These are phyloP conservation scores for Candida andamanensis DNA, from an alignment of 805 yeast species.

Conservation along the genomic window DNA sequence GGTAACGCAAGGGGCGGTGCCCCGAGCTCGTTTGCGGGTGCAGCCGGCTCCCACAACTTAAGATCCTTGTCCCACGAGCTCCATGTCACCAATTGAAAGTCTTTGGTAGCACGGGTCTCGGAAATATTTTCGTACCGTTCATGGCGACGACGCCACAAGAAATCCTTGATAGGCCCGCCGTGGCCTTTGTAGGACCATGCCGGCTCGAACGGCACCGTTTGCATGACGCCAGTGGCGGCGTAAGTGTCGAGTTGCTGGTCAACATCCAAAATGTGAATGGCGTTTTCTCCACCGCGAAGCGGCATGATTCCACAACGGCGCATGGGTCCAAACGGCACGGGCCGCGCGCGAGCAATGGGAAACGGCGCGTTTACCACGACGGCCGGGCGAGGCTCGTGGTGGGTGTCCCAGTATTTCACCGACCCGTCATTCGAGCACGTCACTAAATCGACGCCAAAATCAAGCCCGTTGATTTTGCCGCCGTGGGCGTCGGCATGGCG, in stretches of 20 bases:
- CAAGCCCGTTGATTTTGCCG: conserved; percentile 87
- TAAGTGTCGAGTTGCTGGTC: conserved; percentile 30
- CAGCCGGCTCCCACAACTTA: conserved; percentile 69
- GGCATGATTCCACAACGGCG: conserved; percentile 85
- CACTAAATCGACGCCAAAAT: conserved; percentile 64
- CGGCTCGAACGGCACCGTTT: conserved; percentile 33
- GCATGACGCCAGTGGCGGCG: conserved; percentile 20
- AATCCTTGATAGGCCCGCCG: conserved; percentile 78
- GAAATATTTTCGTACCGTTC: conserved; percentile 41
- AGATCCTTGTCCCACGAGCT: conserved; percentile 76
- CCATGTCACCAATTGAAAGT: conserved; percentile 92
- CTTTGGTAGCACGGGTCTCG: conserved; percentile 58
- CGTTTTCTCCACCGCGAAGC: conserved; percentile 73
- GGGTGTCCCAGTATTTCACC: conserved; percentile 70
- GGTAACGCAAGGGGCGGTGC: conserved; percentile 27
- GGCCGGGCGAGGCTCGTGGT: conserved; percentile 35
- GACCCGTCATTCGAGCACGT: conserved; percentile 85
- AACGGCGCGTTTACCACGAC: conserved; percentile 65
- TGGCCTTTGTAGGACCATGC: conserved; percentile 72
- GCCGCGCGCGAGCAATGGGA: conserved; percentile 86
- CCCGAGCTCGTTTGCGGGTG: conserved; percentile 38
- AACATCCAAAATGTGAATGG: conserved; percentile 51
- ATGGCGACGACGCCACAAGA: conserved; percentile 68
- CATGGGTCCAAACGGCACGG: conserved; percentile 77
- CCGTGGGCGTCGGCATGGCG: conserved; percentile 63